These are phyloP conservation scores for Ophiostoma quercus DNA, from an alignment of 2,329 filamentous ascomycete genomes.

Conservation along the genomic window DNA sequence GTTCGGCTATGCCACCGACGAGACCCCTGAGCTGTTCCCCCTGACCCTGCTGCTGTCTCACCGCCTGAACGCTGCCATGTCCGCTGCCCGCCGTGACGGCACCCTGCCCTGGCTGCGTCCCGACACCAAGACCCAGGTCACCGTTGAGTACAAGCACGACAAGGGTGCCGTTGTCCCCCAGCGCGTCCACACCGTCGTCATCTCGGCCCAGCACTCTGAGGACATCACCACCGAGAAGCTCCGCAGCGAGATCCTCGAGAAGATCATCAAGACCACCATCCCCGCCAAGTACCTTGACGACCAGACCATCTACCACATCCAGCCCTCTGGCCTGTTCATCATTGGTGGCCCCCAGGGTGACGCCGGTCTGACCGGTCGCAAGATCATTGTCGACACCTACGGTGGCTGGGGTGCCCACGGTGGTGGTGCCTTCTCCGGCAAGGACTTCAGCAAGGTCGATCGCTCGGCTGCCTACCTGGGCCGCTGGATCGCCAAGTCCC, in stretches of 20 bases:
- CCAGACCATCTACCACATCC: slow-evolving; percentile 94
- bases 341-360: slow-evolving; percentile 99
- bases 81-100: slow-evolving; percentile 78
- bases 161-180: slow-evolving; percentile 85
- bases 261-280: slow-evolving; percentile 95
- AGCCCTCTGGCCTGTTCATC: slow-evolving; percentile 97
- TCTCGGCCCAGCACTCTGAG: slow-evolving; percentile 89
- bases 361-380: slow-evolving; percentile 94
- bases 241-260: slow-evolving; percentile 90
- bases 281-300: slow-evolving; percentile 88
- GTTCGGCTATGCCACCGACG: slow-evolving; percentile 99
- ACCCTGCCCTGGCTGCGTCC: slow-evolving; percentile 89
- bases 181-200: slow-evolving; percentile 92
- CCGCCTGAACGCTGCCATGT: slow-evolving; percentile 96
- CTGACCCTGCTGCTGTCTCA: slow-evolving; percentile 91
- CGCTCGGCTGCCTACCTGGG: slow-evolving; percentile 95
- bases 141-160: slow-evolving; percentile 97
- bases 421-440: slow-evolving; percentile 99
- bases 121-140: slow-evolving; percentile 99
- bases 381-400: slow-evolving; percentile 99
- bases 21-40: slow-evolving; percentile 95
- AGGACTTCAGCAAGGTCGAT: slow-evolving; percentile 99
- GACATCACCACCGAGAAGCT: slow-evolving; percentile 86
- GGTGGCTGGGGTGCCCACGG: slow-evolving; percentile 99
- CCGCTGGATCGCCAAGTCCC: slow-evolving; percentile 98